Evolutionary conservation across 441 rosid species (phyloP), one percentile per base, ranked within the genome.

Genomic region (Jatropha podagrica): DNA sequence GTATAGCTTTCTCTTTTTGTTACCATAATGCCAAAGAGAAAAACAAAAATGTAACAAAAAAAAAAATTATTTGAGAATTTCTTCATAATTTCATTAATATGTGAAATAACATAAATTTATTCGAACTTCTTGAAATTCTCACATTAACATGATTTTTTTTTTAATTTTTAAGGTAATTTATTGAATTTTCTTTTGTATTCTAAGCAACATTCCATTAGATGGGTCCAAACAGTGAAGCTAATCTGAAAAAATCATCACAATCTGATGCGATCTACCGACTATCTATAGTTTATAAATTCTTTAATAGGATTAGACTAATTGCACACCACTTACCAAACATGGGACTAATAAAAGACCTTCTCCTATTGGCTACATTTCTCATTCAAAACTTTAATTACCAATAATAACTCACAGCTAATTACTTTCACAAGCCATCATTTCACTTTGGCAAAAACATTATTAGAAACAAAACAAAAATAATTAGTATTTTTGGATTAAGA

Each of bases 261-360:
- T 87, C 80, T 77, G 78, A 86, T 83, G 88, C 86, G 81, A 89
- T 89, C 87, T 78, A 85, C 88, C 91, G 89, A 86, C 93, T 85
- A 79, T 69, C 48, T 66, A 26, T 77, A 72, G 38, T 75, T 40
- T 55, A 46, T 23, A 41, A 23, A 63, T 58, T 79, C 7, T 52
- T 14, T 71, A 40, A 41, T 40, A 27, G 7, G 23, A 78, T 49
- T 12, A 69, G 52, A 20, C 32, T 54, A 62, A 18, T 26, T 46
- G 48, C 80, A 81, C 83, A 75, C 76, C 73, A 46, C 65, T 72
- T 82, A 79, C 78, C 81, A 62, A 76, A 78, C 69, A 83, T 80
- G 72, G 71, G 54, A 75, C n/a, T 54, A 63, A 67, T 65, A 65
- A 71, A 51, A 71, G 68, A 20, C 48, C 58, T 1, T 73, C 67